Evolutionary conservation across 768 basidiomycete genomes (phyloP).

Genomic region (Suillus variegatus): DNA sequence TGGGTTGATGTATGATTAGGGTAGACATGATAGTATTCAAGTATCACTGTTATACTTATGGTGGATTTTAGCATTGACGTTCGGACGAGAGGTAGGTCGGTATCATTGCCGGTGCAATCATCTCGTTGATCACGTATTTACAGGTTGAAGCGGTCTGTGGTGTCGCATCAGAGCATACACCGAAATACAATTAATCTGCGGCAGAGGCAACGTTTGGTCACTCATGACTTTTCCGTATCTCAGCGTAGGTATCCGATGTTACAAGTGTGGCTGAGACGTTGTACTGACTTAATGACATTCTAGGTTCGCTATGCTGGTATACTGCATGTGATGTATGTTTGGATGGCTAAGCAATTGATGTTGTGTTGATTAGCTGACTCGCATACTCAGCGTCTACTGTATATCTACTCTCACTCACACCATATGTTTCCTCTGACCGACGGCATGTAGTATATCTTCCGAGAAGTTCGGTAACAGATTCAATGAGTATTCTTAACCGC

Average conservation of each 20-base stretch:
- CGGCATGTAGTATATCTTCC: neutral
- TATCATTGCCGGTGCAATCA: neutral
- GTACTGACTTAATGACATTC: neutral
- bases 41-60: neutral
- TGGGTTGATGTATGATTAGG: neutral
- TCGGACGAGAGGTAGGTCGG: neutral
- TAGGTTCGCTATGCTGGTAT: neutral
- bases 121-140: neutral
- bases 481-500: neutral
- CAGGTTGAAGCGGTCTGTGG: neutral
- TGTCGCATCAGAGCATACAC: neutral
- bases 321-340: neutral
- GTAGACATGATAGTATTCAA: neutral
- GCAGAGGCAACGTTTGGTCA: neutral
- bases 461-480: neutral
- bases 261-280: neutral
- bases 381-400: neutral
- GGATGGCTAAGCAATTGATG: neutral
- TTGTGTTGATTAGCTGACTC: neutral
- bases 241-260: neutral
- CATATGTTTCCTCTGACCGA: neutral
- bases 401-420: neutral
- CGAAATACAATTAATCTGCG: neutral
- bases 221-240: neutral
- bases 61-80: neutral